Conservation (phyloP, 306 rosid genomes). For the Citrullus mucosospermus region DNA sequence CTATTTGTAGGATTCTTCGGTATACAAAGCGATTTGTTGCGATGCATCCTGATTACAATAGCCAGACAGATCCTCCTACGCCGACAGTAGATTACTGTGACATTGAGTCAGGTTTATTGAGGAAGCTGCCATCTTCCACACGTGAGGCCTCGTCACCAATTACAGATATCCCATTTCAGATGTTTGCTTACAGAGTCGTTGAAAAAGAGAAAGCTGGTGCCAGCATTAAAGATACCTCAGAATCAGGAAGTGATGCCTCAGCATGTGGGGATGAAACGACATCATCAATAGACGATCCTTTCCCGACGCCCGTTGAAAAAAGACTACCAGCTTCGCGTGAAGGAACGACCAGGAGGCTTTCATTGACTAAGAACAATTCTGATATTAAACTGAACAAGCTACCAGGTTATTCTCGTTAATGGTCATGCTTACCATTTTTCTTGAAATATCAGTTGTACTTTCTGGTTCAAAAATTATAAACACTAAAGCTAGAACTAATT, state of each 20-base stretch:
- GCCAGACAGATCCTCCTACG: slow-evolving; percentile 37
- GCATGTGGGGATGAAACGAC: slow-evolving; percentile 51
- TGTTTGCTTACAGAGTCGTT: slow-evolving; percentile 46
- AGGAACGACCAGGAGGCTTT: slow-evolving; percentile 21
- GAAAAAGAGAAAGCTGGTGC: slow-evolving; percentile 35
- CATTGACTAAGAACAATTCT: slow-evolving; percentile 22
- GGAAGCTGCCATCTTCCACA: slow-evolving; percentile 46
- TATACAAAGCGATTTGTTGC: slow-evolving; percentile 43
- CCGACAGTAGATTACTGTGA: slow-evolving; percentile 67
- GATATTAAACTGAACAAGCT: slow-evolving; percentile 32
- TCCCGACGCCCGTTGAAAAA: slow-evolving; percentile 30
- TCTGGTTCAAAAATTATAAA: background rate
- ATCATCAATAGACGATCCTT: slow-evolving; percentile 44
- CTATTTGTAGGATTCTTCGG: slow-evolving; percentile 75
- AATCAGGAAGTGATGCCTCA: slow-evolving; percentile 73
- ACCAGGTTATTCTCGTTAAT: slow-evolving; percentile 27
- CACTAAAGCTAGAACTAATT: background rate
- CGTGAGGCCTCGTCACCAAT: slow-evolving; percentile 25
- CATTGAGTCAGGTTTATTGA: slow-evolving; percentile 42
- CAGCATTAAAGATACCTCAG: slow-evolving; percentile 44
- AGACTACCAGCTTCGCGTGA: slow-evolving; percentile 29
- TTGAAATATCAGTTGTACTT: background rate
- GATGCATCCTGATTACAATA: slow-evolving; percentile 49
- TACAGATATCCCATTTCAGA: slow-evolving; percentile 65
- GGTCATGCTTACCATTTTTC: background rate